phyloP scores from a whole-genome alignment of 176 grass and related monocot genomes.

The Musa troglodytarum region DNA sequence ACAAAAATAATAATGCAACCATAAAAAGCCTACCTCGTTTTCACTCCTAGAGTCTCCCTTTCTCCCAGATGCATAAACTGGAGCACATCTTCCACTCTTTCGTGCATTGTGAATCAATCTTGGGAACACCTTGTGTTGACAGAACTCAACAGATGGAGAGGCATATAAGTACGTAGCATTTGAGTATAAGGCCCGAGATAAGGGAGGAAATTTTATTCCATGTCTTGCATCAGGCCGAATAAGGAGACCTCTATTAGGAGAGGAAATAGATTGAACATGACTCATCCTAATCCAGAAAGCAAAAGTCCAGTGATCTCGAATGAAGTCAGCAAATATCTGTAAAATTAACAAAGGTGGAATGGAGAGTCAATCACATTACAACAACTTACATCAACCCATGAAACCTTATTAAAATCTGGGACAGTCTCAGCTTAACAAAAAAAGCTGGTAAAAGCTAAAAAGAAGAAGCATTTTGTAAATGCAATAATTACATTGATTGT shows the following conservation, averaged over 20 bases:
- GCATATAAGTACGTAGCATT: neutral
- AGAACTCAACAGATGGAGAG: neutral
- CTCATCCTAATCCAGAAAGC: neutral
- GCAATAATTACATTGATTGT: too few species aligned
- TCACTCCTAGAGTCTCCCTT: neutral
- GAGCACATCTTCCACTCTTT: neutral
- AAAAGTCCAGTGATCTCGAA: neutral
- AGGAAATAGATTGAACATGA: constrained; percentile 2
- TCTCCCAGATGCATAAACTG: neutral
- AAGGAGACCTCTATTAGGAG: neutral
- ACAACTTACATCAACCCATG: too few species aligned
- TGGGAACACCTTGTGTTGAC: neutral
- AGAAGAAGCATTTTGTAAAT: too few species aligned
- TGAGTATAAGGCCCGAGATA: neutral
- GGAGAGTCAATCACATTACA: neutral
- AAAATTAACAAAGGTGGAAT: neutral
- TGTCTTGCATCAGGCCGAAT: neutral
- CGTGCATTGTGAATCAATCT: constrained; percentile 2
- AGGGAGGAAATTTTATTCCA: neutral
- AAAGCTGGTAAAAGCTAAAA: too few species aligned
- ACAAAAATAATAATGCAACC: neutral
- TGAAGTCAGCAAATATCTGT: neutral
- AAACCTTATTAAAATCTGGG: too few species aligned
- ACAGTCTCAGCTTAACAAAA: too few species aligned
- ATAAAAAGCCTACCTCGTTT: constrained; percentile 1